Base-by-base conservation (phyloP, 176 grass and related monocot species). In the Aegilops sharonensis region DNA sequence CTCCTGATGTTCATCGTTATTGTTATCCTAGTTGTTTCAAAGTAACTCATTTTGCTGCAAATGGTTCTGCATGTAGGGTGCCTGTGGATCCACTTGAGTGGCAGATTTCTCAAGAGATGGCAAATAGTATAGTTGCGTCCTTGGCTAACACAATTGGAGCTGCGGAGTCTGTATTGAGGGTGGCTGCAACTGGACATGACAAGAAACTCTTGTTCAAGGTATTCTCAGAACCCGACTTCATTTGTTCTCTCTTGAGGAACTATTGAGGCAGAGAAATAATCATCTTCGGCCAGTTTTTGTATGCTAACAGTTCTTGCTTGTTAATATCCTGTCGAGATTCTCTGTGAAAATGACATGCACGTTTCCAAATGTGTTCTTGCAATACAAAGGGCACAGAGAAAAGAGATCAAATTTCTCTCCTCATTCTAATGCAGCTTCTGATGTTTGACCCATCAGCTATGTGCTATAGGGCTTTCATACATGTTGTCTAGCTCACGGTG, bases 1-100 rank as follows among this genome's bases (percentile, higher is more conserved):
- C n/a, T 72, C 15, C 7, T 35, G 12, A 8, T 27, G 15, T 78
- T 8, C 30, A 72, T 85, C 0, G 1, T 3, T 48, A 75, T 60
- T 43, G 20, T 14, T 67, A 29, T 18, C 18, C 20, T 8, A 27
- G 17, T 30, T 79, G 60, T 29, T 65, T 24, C 18, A 31, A 14
- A 75, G 1, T 72, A 11, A 12, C 37, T 87, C 27, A 66, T 87
- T 64, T 72, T 82, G 37, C 13, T 81, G 30, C 9, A 14, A 52
- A 66, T 79, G 32, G 17, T 66, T 82, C 85, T 89, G 2, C 2
- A 12, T 92, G 32, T 88, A 99, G 94, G 74, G 97, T 99, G 8
- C 97, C 97, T 48, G 94, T 99, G 43, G 97, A 99, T 93, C 97
- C 97, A 57, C 90, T 99, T 59, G 94, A 96, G 76, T 99, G 97